A percentile compares a stretch with the other conserved stretches of the same genome.
Conservation (phyloP, 2,329 filamentous ascomycete species). For the Thielaviopsis euricoi region DNA sequence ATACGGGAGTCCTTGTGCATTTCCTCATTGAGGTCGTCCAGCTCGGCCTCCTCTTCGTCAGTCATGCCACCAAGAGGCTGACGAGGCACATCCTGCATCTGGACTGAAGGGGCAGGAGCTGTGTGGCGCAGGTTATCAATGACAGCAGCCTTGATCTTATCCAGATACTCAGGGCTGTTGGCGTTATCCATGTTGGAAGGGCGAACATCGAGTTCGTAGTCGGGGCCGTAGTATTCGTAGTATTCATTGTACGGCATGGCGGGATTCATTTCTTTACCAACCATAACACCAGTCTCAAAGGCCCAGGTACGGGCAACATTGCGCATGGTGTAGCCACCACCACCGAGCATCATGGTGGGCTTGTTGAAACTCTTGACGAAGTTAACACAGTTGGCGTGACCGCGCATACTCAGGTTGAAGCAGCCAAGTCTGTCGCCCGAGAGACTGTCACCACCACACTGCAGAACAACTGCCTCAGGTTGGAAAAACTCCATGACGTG, state of each 20-base stretch:
- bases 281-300: slow-evolving; percentile 82
- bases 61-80: slow-evolving; percentile 45
- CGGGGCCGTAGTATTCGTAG: slow-evolving; percentile 83
- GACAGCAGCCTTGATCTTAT: slow-evolving; percentile 65
- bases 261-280: slow-evolving; percentile 64
- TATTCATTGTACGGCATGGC: slow-evolving; percentile 95
- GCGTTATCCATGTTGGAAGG: slow-evolving; percentile 83
- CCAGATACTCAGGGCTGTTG: slow-evolving; percentile 66
- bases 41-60: slow-evolving; percentile 48
- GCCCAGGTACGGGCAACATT: slow-evolving; percentile 97
- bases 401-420: slow-evolving; percentile 95
- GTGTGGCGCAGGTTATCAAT: slow-evolving; percentile 80
- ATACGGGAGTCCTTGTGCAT: slow-evolving; percentile 69
- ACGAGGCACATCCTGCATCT: slow-evolving; percentile 64
- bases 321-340: slow-evolving; percentile 90
- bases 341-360: slow-evolving; percentile 82
- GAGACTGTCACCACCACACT: slow-evolving; percentile 89
- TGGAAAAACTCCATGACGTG: slow-evolving; percentile 77
- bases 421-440: slow-evolving; percentile 88
- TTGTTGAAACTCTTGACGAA: slow-evolving; percentile 76
- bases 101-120: slow-evolving; percentile 72
- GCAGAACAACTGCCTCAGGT: slow-evolving; percentile 81
- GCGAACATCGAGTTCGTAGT: slow-evolving; percentile 80
- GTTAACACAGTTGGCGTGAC: slow-evolving; percentile 85
- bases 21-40: slow-evolving; percentile 63